These are phyloP conservation scores for Coffea eugenioides DNA, from an alignment of 257 asterid species.

Conservation along the genomic window DNA sequence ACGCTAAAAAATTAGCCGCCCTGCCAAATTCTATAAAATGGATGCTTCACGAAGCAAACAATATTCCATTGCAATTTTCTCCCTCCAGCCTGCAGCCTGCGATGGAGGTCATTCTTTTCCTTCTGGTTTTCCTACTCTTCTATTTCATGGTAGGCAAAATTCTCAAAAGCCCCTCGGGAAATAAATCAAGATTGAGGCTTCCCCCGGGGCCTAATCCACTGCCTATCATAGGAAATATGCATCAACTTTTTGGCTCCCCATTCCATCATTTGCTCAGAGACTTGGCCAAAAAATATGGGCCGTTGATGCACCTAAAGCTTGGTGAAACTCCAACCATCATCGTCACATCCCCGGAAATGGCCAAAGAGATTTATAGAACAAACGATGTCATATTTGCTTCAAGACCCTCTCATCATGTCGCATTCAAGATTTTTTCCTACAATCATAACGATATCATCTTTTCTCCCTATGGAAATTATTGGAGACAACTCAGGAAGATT, in stretches of 20 bases:
- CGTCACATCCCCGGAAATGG: slow-evolving; percentile 11
- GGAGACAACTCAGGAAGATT: neutral
- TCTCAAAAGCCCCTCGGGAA: too few relatives aligned
- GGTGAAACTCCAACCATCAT: slow-evolving; percentile 2
- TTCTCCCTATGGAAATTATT: slow-evolving; percentile 2
- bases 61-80: too few relatives aligned
- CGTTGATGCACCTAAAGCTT: neutral
- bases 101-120: neutral
- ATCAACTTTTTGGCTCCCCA: neutral
- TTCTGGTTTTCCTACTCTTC: neutral
- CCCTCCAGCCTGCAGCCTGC: too few relatives aligned
- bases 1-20: too few relatives aligned
- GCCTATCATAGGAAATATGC: slow-evolving; percentile 7
- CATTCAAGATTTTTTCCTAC: neutral
- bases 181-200: neutral
- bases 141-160: neutral
- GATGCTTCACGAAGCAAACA: too few relatives aligned
- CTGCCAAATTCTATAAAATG: neutral
- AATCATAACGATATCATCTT: neutral
- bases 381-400: neutral
- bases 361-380: slow-evolving; percentile 7
- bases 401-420: neutral
- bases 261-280: neutral
- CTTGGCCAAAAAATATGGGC: slow-evolving; percentile 1
- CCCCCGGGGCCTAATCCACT: slow-evolving; percentile 1